Percentiles rank a stretch among this genome's conserved stretches.
Evolutionary conservation across 345 rosid species (phyloP).

Genomic region (Pugionium cornutum): DNA sequence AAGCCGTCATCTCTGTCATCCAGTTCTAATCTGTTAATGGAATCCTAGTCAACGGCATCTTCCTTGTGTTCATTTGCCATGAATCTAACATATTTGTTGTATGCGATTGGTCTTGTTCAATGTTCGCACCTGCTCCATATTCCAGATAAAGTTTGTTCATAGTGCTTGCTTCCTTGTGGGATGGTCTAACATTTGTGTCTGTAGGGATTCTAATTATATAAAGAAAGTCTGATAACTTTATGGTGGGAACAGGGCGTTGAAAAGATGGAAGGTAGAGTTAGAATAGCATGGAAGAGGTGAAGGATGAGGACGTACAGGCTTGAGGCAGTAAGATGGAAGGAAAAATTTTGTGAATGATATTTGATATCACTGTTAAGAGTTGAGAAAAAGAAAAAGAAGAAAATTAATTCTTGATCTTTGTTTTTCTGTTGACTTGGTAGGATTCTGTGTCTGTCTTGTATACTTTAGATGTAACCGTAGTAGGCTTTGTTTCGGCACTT

Average conservation of each 20-base stretch:
- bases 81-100: neutral
- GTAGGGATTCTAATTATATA: neutral
- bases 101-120: conserved; percentile 21
- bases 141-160: neutral
- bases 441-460: conserved; percentile 9
- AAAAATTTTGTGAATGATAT: conserved; percentile 27
- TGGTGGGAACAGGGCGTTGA: conserved; percentile 36
- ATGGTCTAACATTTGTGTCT: neutral
- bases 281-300: conserved; percentile 32
- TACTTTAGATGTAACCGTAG: conserved; percentile 38
- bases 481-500: conserved; percentile 25
- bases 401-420: conserved; percentile 24
- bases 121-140: neutral
- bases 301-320: conserved; percentile 31
- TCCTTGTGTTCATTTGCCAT: neutral
- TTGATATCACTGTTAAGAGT: conserved; percentile 34
- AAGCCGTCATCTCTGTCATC: conserved; percentile 16
- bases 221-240: conserved; percentile 3
- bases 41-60: neutral
- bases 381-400: neutral
- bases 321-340: conserved; percentile 32
- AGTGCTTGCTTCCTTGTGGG: neutral
- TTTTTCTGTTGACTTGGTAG: conserved; percentile 25
- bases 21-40: neutral
- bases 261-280: conserved; percentile 26